These are phyloP conservation scores for Chamaenerion angustifolium DNA, from an alignment of 345 rosid species.

Conservation along the genomic window DNA sequence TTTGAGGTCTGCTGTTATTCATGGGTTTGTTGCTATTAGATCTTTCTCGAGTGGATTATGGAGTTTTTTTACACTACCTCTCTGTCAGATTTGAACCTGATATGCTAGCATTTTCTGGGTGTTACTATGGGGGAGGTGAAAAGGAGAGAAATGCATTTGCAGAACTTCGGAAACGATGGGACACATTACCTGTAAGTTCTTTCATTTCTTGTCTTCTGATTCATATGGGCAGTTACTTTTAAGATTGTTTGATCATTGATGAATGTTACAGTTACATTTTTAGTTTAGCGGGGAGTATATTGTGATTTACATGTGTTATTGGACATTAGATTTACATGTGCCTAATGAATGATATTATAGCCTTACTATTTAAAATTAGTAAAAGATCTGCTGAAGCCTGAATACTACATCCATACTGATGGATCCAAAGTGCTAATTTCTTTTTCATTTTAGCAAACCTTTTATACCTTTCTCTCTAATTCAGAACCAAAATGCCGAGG, in stretches of 20 bases:
- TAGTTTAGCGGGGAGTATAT: too few relatives aligned
- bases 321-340: too few relatives aligned
- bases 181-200: slow-evolving; percentile 80
- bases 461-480: background rate
- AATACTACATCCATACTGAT: background rate
- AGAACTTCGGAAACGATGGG: slow-evolving; percentile 94
- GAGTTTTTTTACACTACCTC: background rate
- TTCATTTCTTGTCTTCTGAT: background rate
- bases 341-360: too few relatives aligned
- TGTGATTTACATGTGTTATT: too few relatives aligned
- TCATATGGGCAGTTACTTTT: too few relatives aligned
- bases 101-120: slow-evolving; percentile 98
- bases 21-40: background rate
- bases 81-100: slow-evolving; percentile 87
- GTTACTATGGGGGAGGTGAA: slow-evolving; percentile 97
- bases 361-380: too few relatives aligned
- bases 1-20: slow-evolving; percentile 42
- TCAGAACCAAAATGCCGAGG: slow-evolving; percentile 79
- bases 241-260: too few relatives aligned
- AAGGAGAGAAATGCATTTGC: slow-evolving; percentile 81
- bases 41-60: too few relatives aligned
- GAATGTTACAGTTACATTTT: too few relatives aligned
- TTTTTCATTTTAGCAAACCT: background rate
- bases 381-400: background rate
- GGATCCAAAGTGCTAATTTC: background rate